These are phyloP conservation scores for Pinus tabuliformis DNA, from an alignment of 75 land plant species.

Conservation along the genomic window DNA sequence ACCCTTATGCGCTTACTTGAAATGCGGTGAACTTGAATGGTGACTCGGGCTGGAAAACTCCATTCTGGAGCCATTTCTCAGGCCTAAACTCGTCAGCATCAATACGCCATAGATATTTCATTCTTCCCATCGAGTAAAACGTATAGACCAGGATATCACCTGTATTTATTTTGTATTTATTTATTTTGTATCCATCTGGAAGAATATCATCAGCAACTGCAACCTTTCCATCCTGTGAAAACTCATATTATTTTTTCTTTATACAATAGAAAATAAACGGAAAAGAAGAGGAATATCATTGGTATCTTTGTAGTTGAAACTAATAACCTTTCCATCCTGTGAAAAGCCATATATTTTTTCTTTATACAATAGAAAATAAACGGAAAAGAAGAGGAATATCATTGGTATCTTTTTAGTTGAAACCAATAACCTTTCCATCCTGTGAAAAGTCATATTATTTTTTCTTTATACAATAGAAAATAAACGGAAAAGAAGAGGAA, in stretches of 20 bases:
- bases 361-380: too few species aligned
- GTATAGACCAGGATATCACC: not conserved
- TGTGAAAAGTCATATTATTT: too few species aligned
- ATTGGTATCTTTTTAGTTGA: too few species aligned
- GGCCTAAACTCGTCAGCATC: not conserved
- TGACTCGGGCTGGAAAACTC: slow-evolving; percentile 27
- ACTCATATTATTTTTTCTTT: slow-evolving; percentile 18
- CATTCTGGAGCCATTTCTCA: not conserved
- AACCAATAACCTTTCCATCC: too few species aligned
- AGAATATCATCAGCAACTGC: slow-evolving; percentile 20
- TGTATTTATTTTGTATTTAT: too few species aligned
- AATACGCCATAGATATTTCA: slow-evolving; percentile 7
- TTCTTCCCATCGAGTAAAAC: slow-evolving; percentile 13
- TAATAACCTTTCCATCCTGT: too few species aligned
- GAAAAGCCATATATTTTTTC: too few species aligned
- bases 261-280: not conserved
- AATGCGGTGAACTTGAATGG: slow-evolving; percentile 14
- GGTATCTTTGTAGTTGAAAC: too few species aligned
- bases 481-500: too few species aligned
- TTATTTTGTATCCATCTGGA: slow-evolving; percentile 10
- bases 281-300: slow-evolving; percentile 17
- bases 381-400: too few species aligned
- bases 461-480: too few species aligned
- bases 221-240: slow-evolving; percentile 30
- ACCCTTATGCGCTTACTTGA: slow-evolving; percentile 8